Evolutionary conservation across 495 filamentous ascomycete genomes (phyloP).

Genomic region (Aspergillus biplanus): DNA sequence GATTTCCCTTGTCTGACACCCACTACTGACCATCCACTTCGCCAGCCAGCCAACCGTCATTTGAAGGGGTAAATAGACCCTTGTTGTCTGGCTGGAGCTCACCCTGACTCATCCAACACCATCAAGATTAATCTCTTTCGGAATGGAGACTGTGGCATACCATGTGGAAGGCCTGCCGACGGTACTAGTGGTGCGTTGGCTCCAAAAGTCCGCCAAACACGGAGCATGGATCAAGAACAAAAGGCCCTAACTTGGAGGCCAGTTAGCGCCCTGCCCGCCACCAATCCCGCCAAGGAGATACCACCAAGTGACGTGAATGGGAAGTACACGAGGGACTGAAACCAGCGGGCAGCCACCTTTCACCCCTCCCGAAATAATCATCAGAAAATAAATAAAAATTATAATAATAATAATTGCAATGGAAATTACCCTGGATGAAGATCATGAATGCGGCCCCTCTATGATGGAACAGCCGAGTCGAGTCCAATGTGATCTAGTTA

Average conservation of each 20-base stretch:
- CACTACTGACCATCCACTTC: conserved; percentile 22
- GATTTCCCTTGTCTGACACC: conserved; percentile 21
- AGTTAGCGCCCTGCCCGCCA: conserved; percentile 28
- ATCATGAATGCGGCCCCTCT: background rate
- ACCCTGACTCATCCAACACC: conserved; percentile 22
- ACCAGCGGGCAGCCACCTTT: conserved; percentile 1
- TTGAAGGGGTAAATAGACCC: conserved; percentile 28
- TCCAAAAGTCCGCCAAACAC: conserved; percentile 32
- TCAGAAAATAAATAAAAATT: background rate
- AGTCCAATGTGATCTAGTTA: background rate
- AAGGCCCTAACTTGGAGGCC: conserved; percentile 23
- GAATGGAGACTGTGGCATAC: conserved; percentile 23
- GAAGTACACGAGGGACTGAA: conserved; percentile 9
- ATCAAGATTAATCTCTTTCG: conserved; percentile 14
- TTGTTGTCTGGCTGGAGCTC: conserved; percentile 25
- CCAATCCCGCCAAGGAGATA: conserved; percentile 21
- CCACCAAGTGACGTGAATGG: conserved; percentile 16
- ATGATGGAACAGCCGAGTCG: background rate
- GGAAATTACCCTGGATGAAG: conserved; percentile 8
- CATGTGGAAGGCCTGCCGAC: conserved; percentile 32
- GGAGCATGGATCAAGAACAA: conserved; percentile 25
- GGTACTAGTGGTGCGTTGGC: conserved; percentile 32
- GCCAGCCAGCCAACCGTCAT: conserved; percentile 29
- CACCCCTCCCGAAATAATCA: conserved; percentile 6
- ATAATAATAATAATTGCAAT: background rate